phyloP scores from a whole-genome alignment of 2,329 filamentous ascomycete species.

The Anthostomella pinea region DNA sequence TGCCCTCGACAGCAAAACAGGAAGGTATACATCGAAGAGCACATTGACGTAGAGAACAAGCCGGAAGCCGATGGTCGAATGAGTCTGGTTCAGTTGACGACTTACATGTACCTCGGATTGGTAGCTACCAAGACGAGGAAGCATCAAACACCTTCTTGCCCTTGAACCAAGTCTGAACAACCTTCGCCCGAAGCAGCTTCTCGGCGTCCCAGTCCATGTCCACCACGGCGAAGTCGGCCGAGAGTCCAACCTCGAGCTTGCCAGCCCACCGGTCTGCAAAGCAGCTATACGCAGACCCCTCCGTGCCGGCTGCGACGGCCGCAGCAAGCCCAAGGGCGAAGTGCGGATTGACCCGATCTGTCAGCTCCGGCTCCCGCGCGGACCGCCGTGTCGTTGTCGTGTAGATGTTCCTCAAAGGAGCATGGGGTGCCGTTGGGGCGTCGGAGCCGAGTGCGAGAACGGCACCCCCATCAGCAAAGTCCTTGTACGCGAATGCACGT shows the following conservation, averaged over 20 bases:
- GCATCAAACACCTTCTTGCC: slow-evolving; percentile 35
- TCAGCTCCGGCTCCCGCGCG: slow-evolving; percentile 38
- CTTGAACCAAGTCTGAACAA: slow-evolving; percentile 42
- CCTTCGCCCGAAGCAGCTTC: slow-evolving; percentile 37
- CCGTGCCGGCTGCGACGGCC: slow-evolving; percentile 40
- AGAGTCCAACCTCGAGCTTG: slow-evolving; percentile 40
- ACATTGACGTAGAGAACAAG: too few species aligned
- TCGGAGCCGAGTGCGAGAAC: slow-evolving; percentile 44
- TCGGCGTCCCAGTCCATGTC: slow-evolving; percentile 40
- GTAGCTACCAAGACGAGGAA: too few species aligned
- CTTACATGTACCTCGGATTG: too few species aligned
- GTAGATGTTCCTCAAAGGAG: slow-evolving; percentile 42
- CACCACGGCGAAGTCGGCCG: slow-evolving; percentile 47
- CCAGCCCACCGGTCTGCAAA: slow-evolving; percentile 43
- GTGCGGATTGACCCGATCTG: slow-evolving; percentile 37
- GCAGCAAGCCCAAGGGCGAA: slow-evolving; percentile 40
- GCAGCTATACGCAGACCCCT: slow-evolving; percentile 42
- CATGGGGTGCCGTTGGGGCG: slow-evolving; percentile 44
- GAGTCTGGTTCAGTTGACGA: too few species aligned
- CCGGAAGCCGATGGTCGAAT: too few species aligned
- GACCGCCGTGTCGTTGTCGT: slow-evolving; percentile 42
- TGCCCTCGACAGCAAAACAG: too few species aligned
- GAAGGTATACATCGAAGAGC: too few species aligned
- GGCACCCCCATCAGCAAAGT: slow-evolving; percentile 50
- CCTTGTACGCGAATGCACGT: slow-evolving; percentile 61